Evolutionary conservation across 2,329 filamentous ascomycete genomes (phyloP).

Genomic region (Triangularia verruculosa): DNA sequence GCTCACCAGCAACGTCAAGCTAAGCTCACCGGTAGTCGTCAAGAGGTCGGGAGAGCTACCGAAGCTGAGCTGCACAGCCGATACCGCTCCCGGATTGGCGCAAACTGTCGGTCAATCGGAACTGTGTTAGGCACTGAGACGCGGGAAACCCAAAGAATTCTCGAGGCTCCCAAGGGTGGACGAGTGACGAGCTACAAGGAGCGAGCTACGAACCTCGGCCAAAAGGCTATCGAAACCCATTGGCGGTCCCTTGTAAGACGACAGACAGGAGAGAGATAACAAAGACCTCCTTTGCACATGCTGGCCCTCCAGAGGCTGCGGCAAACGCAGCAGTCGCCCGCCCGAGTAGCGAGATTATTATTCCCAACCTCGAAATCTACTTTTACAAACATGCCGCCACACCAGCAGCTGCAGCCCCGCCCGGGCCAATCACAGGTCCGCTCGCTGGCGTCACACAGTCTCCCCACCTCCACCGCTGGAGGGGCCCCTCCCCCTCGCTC

Average conservation of each 20-base stretch:
- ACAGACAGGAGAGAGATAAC: background rate
- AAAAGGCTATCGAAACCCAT: background rate
- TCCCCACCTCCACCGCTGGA: constrained; percentile 20
- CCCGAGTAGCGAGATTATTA: constrained; percentile 5
- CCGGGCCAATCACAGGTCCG: constrained; percentile 28
- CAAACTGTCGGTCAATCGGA: constrained; percentile 1
- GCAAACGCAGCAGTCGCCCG: constrained; percentile 17
- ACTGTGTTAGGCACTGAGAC: background rate
- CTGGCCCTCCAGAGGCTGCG: constrained; percentile 22
- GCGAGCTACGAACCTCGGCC: background rate
- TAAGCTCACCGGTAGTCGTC: background rate
- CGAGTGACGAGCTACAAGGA: background rate
- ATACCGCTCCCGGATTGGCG: background rate
- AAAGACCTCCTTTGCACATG: constrained; percentile 20
- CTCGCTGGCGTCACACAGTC: constrained; percentile 28
- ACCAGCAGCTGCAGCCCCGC: constrained; percentile 24
- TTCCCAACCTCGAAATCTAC: constrained; percentile 6
- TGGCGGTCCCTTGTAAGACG: background rate
- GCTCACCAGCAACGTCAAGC: background rate
- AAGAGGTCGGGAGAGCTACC: background rate
- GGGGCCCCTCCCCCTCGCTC: constrained; percentile 26
- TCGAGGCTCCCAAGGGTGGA: constrained; percentile 11
- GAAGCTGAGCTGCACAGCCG: background rate
- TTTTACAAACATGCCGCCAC: constrained; percentile 12
- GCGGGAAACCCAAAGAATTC: constrained; percentile 3